Evolutionary conservation across 2,329 filamentous ascomycete genomes (phyloP), one percentile per base, ranked within the genome.

Genomic region (Didymella keratinophila): DNA sequence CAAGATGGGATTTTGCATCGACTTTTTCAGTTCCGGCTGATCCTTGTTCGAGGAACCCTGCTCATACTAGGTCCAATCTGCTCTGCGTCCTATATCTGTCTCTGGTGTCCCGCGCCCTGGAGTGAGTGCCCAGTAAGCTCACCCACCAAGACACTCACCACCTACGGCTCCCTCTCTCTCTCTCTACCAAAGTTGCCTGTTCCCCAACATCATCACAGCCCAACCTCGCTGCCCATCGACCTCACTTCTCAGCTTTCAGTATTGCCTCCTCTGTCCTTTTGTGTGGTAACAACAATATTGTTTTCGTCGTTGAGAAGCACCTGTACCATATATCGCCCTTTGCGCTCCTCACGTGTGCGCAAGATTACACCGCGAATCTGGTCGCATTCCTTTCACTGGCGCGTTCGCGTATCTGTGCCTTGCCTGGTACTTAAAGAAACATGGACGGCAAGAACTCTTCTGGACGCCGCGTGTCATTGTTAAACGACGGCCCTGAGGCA

Each of bases 371-470:
- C 34, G 62, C 61, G 54, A 62, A 57, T 52, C 51, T 65, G 62
- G 63, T 66, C 64, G 65, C 69, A 70, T 71, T 69, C 68, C 65
- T 60, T 50, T 46, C 65, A 61, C 65, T 63, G 70, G 69, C 72
- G 71, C 69, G 68, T 67, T 55, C 72, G 71, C 69, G 68, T 67
- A 56, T 68, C 57, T 71, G 68, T 60, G 54, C 61, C 62, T 56
- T 58, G 56, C 52, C 52, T 56, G 34, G 56, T 43, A 57, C 61
- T 63, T 62, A 56, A 56, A 65, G 63, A 62, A 73, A 74, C 74
- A 83, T 83, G 81, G 80, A 83, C 79, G 80, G 80, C 75, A 82
- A 78, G 76, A 80, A 83, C 71, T 78, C 78, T 67, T 78, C 72
- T 64, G 80, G 80, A 72, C 78, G 80, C 70, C 79, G 76, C 70